Base-by-base conservation (phyloP, 768 basidiomycete genomes). In the Exidia glandulosa region DNA sequence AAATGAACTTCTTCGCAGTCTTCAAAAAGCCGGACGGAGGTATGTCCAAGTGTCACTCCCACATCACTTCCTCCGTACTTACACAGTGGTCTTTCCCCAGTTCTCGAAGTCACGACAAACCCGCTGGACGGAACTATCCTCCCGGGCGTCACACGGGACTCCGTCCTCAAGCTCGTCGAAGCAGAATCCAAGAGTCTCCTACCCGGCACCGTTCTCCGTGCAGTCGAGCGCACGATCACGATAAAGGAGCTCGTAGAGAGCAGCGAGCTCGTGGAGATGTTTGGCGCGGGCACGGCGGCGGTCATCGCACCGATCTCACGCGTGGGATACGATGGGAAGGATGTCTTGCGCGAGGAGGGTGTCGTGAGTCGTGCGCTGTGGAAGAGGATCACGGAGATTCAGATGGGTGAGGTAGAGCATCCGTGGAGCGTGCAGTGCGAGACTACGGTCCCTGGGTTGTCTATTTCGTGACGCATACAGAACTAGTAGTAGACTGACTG, bases 121-220 rank as follows among this genome's bases (percentile, higher is more conserved):
- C 88, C 91, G 14, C 75, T 96, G 61, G 91, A 89, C 69, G 93
- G 94, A 56, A 87, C 90, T 73, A 91, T 97, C 66, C 82, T 98
- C 2, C 93, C 94, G 2, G 92, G 94, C 50, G 84, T 97, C 29
- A 96, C 94, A 6, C 85, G 94, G 63, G 87, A 88, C 66, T 93
- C 90, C 30, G 84, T 90, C 47, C 80, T 96, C 37, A 66, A 77
- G 0, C 84, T 97, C 48, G 81, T 83, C 3, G 74, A 81, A 16
- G 84, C 83, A 9, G 89, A 90, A 63, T 73, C 76, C 0, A 79
- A 52, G 58, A 67, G 63, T 54, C 59, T 61, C 57, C 72, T 82
- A 59, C 73, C 72, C 4, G 74, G 75, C 56, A 64, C 78, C 55
- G 75, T 83, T 9, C 59, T 83, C 14, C 62, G 77, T 63, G 72